Evolutionary conservation across 768 basidiomycete genomes (phyloP).

Genomic region (Amanita rimosa): DNA sequence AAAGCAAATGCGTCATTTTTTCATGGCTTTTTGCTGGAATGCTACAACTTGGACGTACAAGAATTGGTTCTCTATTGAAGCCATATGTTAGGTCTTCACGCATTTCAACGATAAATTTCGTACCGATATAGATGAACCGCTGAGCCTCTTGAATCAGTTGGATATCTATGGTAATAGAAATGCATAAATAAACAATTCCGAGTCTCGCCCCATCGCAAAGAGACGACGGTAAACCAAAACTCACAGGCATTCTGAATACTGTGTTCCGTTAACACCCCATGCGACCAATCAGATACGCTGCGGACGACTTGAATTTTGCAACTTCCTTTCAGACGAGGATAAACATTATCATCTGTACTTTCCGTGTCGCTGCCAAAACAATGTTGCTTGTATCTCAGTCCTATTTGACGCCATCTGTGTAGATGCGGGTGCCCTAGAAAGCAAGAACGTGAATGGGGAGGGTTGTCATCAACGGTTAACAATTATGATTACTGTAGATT

Average conservation of each 20-base stretch:
- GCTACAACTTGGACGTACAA: constrained; percentile 41
- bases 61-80: constrained; percentile 64
- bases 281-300: constrained; percentile 89
- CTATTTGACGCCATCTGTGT: constrained; percentile 45
- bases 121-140: constrained; percentile 90
- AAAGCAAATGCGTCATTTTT: constrained; percentile 7
- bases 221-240: constrained; percentile 12
- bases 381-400: constrained; percentile 48
- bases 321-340: constrained; percentile 23
- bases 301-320: constrained; percentile 75
- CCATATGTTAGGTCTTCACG: not conserved
- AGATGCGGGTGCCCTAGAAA: constrained; percentile 54
- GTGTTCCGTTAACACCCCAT: constrained; percentile 80
- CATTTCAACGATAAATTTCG: constrained; percentile 12
- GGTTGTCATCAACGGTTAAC: not conserved
- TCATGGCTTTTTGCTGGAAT: not conserved
- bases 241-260: constrained; percentile 91
- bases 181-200: too few species aligned
- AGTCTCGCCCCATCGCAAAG: not conserved
- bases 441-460: not conserved
- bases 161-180: constrained; percentile 40
- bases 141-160: constrained; percentile 74
- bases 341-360: constrained; percentile 21
- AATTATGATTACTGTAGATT: constrained; percentile 30
- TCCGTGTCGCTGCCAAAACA: constrained; percentile 32